Percentiles rank a stretch among this genome's conserved stretches.
Conservation (phyloP, 2,329 filamentous ascomycete genomes). For the Fusarium verrucosum region DNA sequence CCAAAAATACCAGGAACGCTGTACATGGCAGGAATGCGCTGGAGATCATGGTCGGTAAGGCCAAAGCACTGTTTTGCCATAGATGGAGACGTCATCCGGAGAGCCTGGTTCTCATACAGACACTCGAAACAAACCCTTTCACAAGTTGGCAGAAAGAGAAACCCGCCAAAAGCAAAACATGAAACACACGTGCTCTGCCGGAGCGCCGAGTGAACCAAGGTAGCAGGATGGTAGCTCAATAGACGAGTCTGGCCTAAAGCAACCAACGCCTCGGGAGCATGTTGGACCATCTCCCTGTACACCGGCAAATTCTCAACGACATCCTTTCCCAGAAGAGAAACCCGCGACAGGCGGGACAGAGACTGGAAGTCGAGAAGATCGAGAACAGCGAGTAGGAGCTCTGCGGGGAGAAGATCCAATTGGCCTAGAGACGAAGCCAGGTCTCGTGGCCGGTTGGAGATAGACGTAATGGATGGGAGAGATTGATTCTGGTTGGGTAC, state of each 20-base stretch:
- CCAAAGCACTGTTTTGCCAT: slow-evolving; percentile 40
- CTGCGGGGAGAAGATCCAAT: slow-evolving; percentile 42
- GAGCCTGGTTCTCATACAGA: slow-evolving; percentile 40
- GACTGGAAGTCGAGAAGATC: slow-evolving; percentile 45
- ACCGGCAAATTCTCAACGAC: slow-evolving; percentile 46
- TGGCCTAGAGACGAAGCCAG: slow-evolving; percentile 39
- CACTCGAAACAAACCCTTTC: slow-evolving; percentile 47
- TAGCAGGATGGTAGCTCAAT: slow-evolving; percentile 36
- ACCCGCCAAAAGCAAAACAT: slow-evolving; percentile 44
- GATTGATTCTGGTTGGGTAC: slow-evolving; percentile 12
- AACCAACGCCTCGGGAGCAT: slow-evolving; percentile 43
- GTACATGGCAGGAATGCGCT: slow-evolving; percentile 33
- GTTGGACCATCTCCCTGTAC: slow-evolving; percentile 56
- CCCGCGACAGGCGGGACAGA: slow-evolving; percentile 43
- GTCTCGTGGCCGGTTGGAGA: slow-evolving; percentile 10
- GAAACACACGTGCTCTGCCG: slow-evolving; percentile 41
- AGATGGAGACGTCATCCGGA: slow-evolving; percentile 39
- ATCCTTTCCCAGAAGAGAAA: slow-evolving; percentile 39
- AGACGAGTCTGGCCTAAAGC: slow-evolving; percentile 41
- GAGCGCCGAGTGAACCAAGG: slow-evolving; percentile 36
- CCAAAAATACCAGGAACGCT: slow-evolving; percentile 41
- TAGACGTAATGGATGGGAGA: slow-evolving; percentile 16
- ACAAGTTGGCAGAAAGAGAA: slow-evolving; percentile 47
- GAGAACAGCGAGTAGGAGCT: slow-evolving; percentile 40
- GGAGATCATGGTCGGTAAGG: slow-evolving; percentile 35